Conservation (phyloP, 495 filamentous ascomycete genomes). For the Parathielavia hyrcaniae region DNA sequence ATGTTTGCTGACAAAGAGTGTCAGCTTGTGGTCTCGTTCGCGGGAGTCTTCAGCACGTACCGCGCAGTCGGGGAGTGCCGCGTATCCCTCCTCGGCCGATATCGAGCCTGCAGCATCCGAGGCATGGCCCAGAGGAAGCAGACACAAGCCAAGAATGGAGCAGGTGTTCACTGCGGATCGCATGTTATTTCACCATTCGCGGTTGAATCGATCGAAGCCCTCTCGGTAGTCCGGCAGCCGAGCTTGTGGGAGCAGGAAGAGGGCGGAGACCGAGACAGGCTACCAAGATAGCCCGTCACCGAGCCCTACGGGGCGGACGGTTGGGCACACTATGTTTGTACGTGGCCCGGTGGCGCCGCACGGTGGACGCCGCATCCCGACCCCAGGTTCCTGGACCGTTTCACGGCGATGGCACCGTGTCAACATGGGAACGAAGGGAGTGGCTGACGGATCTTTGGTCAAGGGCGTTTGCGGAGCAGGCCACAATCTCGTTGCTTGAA, state of each 20-base stretch:
- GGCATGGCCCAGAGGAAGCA: constrained; percentile 3
- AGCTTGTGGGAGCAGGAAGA: neutral
- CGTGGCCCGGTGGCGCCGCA: neutral
- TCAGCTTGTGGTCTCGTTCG: neutral
- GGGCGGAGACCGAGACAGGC: constrained; percentile 3
- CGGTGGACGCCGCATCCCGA: neutral
- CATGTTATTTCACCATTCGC: constrained; percentile 16
- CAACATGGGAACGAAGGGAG: neutral
- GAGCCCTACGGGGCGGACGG: neutral
- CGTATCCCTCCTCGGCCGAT: neutral
- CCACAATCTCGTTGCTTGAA: too few species aligned
- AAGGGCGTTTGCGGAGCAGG: neutral
- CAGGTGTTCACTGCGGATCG: constrained; percentile 9
- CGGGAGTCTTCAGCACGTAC: constrained; percentile 6
- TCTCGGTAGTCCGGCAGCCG: neutral
- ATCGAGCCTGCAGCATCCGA: neutral
- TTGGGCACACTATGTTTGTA: constrained; percentile 6
- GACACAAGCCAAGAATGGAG: constrained; percentile 16
- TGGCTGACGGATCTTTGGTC: neutral
- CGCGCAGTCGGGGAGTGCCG: constrained; percentile 11
- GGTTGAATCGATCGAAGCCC: constrained; percentile 1
- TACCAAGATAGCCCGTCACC: neutral
- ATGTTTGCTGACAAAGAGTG: constrained; percentile 7
- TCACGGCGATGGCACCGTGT: neutral
- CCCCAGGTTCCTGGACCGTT: neutral